Base-by-base conservation (phyloP, 768 basidiomycete genomes). In the Mycena leptocephala region DNA sequence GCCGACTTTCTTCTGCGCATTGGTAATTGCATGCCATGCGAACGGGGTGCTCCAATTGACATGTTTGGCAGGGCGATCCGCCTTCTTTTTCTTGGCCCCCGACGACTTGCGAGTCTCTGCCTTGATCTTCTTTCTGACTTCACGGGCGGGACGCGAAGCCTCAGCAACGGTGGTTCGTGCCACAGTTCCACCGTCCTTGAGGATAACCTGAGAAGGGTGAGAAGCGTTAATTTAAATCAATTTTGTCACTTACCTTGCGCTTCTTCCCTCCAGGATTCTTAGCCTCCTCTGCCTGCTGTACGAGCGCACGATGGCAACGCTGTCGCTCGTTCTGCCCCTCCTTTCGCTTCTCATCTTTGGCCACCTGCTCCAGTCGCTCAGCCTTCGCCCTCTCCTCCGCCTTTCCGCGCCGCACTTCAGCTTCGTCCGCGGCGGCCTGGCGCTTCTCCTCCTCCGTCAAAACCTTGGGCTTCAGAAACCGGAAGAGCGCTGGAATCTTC, bases 281-380 rank as follows among this genome's bases (percentile, higher is more conserved):
- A 11, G 28, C 53, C 55, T 74, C 72, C 9, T 48, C 30, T 4
- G 63, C 53, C 18, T 39, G 56, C 37, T 56, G 37, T 33, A 51
- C 58, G n/a, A 26, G 39, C 5, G 33, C 35, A 3, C 64, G 55
- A 30, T 35, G 39, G 22, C 32, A 33, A 26, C 62, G 35, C 69
- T n/a, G n/a, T n/a, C n/a, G n/a, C n/a, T n/a, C n/a, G n/a, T 76
- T 76, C 53, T 76, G 75, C n/a, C 68, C 26, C 37, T 32, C 69
- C 37, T 76, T 70, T 3, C 75, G 62, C 58, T 18, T 35, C n/a
- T 9, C 39, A 33, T 75, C 59, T 18, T 48, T 63, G 24, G 2
- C 53, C 22, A 24, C 7, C 69, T 76, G 8, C 63, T 10, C 46
- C 13, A 26, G 26, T 14, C 62, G 67, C 61, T 62, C 53, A n/a